A percentile compares a stretch with the other conserved stretches of the same genome.
Conservation (phyloP, 2,329 filamentous ascomycete species). For the Emergomyces orientalis region DNA sequence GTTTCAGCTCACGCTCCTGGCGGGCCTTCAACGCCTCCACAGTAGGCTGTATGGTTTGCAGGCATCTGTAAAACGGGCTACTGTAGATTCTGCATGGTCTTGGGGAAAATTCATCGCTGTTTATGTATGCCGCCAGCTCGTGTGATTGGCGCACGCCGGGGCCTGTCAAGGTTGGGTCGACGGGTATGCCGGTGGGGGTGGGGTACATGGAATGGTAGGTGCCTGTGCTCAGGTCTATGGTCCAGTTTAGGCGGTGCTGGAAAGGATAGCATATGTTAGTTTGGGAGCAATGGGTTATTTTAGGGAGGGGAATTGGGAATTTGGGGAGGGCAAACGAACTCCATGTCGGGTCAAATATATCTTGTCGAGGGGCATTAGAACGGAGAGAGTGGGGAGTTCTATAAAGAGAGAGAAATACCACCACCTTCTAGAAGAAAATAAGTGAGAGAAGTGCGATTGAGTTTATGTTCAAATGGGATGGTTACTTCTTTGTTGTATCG, state of each 20-base stretch:
- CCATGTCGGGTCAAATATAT: conserved; percentile 69
- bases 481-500: background rate
- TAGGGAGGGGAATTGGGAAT: conserved; percentile 7
- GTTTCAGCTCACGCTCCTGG: conserved; percentile 26
- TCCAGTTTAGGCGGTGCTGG: conserved; percentile 86
- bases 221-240: conserved; percentile 70
- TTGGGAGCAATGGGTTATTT: conserved; percentile 7
- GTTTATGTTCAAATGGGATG: background rate
- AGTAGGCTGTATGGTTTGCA: conserved; percentile 69
- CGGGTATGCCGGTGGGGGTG: conserved; percentile 78
- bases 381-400: background rate
- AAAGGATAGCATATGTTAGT: conserved; percentile 1
- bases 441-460: background rate
- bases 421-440: background rate
- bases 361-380: conserved; percentile 54
- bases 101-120: conserved; percentile 23
- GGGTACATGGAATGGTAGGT: conserved; percentile 63
- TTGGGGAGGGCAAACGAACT: conserved; percentile 43
- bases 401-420: background rate
- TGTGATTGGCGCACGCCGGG: conserved; percentile 77
- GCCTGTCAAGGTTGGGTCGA: conserved; percentile 77
- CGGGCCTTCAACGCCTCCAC: conserved; percentile 35
- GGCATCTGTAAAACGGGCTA: conserved; percentile 76
- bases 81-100: conserved; percentile 57
- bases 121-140: conserved; percentile 53